Conservation (phyloP, 1,284 basidiomycete genomes). For the Chondrostereum purpureum region DNA sequence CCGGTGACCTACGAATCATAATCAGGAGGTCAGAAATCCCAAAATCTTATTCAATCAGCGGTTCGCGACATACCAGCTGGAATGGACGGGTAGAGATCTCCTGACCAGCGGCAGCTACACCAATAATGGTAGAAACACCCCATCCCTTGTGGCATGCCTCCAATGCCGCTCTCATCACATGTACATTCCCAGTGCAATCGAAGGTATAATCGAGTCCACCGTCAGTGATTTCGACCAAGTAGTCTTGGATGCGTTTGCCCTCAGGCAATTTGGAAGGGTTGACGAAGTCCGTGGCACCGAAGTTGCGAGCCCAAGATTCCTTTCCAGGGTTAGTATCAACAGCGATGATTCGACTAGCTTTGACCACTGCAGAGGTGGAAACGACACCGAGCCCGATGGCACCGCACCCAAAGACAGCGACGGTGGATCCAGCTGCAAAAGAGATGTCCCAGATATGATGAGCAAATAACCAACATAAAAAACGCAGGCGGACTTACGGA, state of each 20-base stretch:
- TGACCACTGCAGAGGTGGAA: constrained; percentile 74
- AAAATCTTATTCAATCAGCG: too few relatives aligned
- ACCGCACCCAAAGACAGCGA: constrained; percentile 94
- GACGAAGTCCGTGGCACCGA: constrained; percentile 96
- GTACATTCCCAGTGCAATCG: constrained; percentile 91
- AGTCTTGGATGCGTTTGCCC: constrained; percentile 81
- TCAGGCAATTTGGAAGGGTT: constrained; percentile 77
- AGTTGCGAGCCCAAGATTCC: constrained; percentile 85
- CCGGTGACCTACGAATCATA: constrained; percentile 79
- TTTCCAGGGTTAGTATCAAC: constrained; percentile 87
- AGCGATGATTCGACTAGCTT: constrained; percentile 86
- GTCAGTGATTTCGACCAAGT: constrained; percentile 90
- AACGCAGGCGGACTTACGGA: constrained; percentile 45
- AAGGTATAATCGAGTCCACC: constrained; percentile 98
- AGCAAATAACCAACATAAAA: too few relatives aligned
- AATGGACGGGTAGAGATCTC: constrained; percentile 97
- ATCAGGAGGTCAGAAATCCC: constrained; percentile 8
- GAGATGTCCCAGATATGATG: constrained; percentile 1
- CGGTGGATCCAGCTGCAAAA: constrained; percentile 67
- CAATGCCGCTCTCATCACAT: constrained; percentile 93
- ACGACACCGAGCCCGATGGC: constrained; percentile 95
- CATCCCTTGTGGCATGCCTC: constrained; percentile 99
- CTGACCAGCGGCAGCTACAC: constrained; percentile 92
- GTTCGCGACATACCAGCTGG: constrained; percentile 40
- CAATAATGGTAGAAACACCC: constrained; percentile 94